A percentile compares a stretch with the other conserved stretches of the same genome.
These are phyloP conservation scores for Apiospora malaysiana DNA, from an alignment of 2,329 filamentous ascomycete species.

Conservation along the genomic window DNA sequence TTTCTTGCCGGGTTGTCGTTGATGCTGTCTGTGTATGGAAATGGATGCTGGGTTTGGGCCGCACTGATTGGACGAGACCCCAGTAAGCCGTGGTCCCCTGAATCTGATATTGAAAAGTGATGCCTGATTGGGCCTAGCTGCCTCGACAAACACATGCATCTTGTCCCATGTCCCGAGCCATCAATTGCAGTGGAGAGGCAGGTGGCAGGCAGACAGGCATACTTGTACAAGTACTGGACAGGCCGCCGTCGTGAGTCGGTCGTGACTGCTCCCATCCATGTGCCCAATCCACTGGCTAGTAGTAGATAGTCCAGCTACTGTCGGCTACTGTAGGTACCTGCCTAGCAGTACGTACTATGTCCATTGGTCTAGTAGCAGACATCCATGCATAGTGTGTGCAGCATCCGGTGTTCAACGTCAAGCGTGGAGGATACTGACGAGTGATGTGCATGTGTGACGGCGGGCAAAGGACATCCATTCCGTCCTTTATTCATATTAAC, in stretches of 20 bases:
- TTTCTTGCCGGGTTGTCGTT: constrained; percentile 1
- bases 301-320: background rate
- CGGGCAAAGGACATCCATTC: background rate
- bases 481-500: background rate
- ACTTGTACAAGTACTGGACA: no score
- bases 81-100: constrained; percentile 2
- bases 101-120: constrained; percentile 14
- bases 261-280: no score
- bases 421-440: background rate
- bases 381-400: no score
- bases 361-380: no score
- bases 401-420: background rate
- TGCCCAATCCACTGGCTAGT: no score
- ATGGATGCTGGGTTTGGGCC: background rate
- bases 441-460: background rate
- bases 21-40: constrained; percentile 7
- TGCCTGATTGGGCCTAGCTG: background rate
- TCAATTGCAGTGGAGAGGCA: background rate
- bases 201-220: no score
- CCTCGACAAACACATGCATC: constrained; percentile 7
- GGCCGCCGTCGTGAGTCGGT: no score
- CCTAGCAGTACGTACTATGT: no score
- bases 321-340: no score
- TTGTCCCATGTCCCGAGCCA: background rate
- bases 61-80: background rate